Percentiles rank a stretch among this genome's conserved stretches.
Conservation (phyloP, 306 rosid species). For the Morella rubra region DNA sequence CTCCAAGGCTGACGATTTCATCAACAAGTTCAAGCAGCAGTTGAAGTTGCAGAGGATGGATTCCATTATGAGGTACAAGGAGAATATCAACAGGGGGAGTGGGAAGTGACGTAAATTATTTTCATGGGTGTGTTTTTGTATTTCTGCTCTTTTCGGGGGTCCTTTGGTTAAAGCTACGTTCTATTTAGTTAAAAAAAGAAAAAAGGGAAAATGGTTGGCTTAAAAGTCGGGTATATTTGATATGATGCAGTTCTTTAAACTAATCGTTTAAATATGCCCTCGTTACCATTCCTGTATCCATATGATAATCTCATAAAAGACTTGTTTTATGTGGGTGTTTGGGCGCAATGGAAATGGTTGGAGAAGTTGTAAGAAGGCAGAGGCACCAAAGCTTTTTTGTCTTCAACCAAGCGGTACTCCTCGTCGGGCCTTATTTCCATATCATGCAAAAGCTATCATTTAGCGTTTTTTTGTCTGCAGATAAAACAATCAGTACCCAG, state of each 20-base stretch:
- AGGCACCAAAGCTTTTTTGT: not conserved
- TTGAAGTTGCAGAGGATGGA: slow-evolving; percentile 79
- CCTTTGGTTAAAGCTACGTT: not conserved
- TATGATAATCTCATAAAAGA: not conserved
- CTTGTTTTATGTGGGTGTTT: not conserved
- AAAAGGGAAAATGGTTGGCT: not conserved
- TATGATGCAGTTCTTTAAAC: slow-evolving; percentile 20
- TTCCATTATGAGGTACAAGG: slow-evolving; percentile 62
- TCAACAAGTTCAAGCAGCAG: slow-evolving; percentile 79
- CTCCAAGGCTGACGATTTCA: slow-evolving; percentile 82
- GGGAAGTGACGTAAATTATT: slow-evolving; percentile 20
- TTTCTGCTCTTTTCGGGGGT: slow-evolving; percentile 27
- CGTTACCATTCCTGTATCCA: not conserved
- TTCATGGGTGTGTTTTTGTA: slow-evolving; percentile 1
- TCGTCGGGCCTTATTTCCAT: not conserved
- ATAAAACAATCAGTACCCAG: not conserved
- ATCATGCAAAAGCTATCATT: not conserved
- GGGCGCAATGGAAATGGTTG: too few species aligned
- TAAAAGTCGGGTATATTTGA: not conserved
- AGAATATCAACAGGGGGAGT: slow-evolving; percentile 43
- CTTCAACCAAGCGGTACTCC: not conserved
- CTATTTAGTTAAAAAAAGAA: not conserved
- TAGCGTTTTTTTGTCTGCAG: not conserved
- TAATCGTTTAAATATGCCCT: slow-evolving; percentile 18
- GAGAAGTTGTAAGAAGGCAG: too few species aligned